A percentile compares a stretch with the other conserved stretches of the same genome.
Conservation (phyloP, 768 basidiomycete species). For the Rhodosporidiobolus odoratus region DNA sequence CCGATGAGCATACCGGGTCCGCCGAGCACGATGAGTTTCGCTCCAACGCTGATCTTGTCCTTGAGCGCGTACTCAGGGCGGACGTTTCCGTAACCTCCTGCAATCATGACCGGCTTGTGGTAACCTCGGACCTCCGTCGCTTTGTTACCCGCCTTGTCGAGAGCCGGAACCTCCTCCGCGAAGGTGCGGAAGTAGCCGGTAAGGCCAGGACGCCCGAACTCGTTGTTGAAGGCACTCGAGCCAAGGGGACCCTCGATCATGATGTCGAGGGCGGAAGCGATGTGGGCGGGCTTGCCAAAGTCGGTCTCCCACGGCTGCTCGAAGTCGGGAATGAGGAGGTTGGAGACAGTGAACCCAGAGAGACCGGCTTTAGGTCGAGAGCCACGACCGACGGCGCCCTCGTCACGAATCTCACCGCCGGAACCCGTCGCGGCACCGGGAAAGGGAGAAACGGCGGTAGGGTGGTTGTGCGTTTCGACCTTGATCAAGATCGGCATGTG, state of each 20-base stretch:
- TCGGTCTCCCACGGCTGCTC: constrained; percentile 94
- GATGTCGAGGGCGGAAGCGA: constrained; percentile 88
- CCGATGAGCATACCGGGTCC: constrained; percentile 96
- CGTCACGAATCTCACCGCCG: constrained; percentile 96
- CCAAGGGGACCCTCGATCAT: constrained; percentile 96
- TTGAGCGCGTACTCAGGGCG: constrained; percentile 77
- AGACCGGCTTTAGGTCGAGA: constrained; percentile 95
- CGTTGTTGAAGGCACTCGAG: constrained; percentile 94
- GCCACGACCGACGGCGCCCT: constrained; percentile 90
- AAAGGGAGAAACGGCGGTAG: constrained; percentile 95
- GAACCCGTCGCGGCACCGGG: constrained; percentile 99
- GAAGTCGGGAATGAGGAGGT: constrained; percentile 84
- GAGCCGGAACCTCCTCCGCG: constrained; percentile 62
- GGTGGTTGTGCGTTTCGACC: constrained; percentile 99
- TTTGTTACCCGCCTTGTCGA: constrained; percentile 48
- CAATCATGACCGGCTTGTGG: constrained; percentile 99
- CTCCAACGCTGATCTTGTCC: constrained; percentile 66
- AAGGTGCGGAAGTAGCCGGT: constrained; percentile 95
- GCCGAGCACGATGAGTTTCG: constrained; percentile 85
- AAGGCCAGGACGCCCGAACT: constrained; percentile 90
- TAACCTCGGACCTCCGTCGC: constrained; percentile 76
- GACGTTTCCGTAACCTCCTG: constrained; percentile 92
- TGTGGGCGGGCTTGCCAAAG: constrained; percentile 82
- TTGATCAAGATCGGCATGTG: constrained; percentile 86
- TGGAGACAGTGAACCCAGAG: constrained; percentile 85